phyloP scores from a whole-genome alignment of 768 basidiomycete species.

The Suillus paluster region DNA sequence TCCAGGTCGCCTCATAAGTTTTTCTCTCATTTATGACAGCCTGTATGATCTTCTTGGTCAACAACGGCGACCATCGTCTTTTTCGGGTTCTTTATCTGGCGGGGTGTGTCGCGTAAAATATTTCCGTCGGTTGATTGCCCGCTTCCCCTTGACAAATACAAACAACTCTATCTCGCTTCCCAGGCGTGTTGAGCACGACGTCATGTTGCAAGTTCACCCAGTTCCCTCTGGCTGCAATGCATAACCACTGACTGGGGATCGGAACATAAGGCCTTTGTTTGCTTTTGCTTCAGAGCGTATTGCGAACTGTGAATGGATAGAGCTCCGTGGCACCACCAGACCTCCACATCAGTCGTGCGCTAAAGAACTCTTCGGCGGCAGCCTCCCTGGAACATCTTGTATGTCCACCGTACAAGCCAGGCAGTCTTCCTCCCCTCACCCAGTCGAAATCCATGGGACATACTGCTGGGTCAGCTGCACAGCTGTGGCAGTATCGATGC shows the following conservation, averaged over 20 bases:
- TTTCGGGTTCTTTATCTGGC: not conserved
- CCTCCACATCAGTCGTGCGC: conserved; percentile 89
- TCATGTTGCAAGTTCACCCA: conserved; percentile 78
- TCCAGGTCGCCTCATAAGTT: conserved; percentile 60
- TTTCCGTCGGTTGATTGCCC: conserved; percentile 57
- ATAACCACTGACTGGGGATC: conserved; percentile 60
- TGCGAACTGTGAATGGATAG: conserved; percentile 26
- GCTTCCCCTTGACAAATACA: conserved; percentile 64
- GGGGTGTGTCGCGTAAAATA: conserved; percentile 61
- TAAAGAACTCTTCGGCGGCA: conserved; percentile 76
- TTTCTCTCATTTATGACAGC: too few relatives aligned
- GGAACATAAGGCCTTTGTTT: conserved; percentile 60
- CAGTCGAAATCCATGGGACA: conserved; percentile 72
- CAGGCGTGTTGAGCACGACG: conserved; percentile 75
- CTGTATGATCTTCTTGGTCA: too few relatives aligned
- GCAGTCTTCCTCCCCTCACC: conserved; percentile 83
- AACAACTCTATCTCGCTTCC: conserved; percentile 68
- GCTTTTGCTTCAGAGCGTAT: conserved; percentile 79
- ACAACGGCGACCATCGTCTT: too few relatives aligned
- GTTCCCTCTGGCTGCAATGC: conserved; percentile 54
- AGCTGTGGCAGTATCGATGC: too few relatives aligned
- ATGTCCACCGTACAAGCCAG: conserved; percentile 78
- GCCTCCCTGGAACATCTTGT: conserved; percentile 73
- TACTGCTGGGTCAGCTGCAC: too few relatives aligned
- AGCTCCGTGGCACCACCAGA: conserved; percentile 69